phyloP scores from a whole-genome alignment of 2,329 filamentous ascomycete genomes.

The Phialophora macrospora region DNA sequence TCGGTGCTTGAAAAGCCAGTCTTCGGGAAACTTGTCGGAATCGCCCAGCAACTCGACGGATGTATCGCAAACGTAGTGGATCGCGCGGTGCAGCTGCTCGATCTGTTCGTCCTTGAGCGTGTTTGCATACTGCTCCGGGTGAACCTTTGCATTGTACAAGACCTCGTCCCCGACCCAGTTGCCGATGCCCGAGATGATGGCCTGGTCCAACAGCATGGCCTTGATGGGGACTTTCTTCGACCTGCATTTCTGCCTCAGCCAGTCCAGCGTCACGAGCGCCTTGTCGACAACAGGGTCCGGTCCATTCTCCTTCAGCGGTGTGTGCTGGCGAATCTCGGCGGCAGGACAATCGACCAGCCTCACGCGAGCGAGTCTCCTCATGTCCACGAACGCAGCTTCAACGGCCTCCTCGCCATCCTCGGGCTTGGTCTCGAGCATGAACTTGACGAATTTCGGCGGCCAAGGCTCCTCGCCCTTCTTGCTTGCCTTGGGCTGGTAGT shows the following conservation, averaged over 20 bases:
- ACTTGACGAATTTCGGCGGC: constrained; percentile 92
- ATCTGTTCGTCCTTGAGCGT: constrained; percentile 76
- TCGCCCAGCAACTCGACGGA: constrained; percentile 81
- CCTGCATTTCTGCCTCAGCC: constrained; percentile 71
- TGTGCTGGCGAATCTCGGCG: constrained; percentile 73
- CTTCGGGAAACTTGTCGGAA: constrained; percentile 78
- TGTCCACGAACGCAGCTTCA: constrained; percentile 79
- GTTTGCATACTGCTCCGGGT: constrained; percentile 92
- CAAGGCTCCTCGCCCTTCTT: constrained; percentile 64
- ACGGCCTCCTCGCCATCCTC: constrained; percentile 59
- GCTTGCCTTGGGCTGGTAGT: constrained; percentile 70
- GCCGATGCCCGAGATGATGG: constrained; percentile 86
- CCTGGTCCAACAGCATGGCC: constrained; percentile 83
- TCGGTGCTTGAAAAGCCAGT: constrained; percentile 86
- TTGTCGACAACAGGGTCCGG: constrained; percentile 88
- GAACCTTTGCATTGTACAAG: constrained; percentile 83
- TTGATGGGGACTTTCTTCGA: constrained; percentile 86
- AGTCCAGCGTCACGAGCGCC: constrained; percentile 75
- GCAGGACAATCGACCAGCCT: constrained; percentile 81
- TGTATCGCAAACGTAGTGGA: constrained; percentile 78
- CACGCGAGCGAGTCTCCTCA: constrained; percentile 77
- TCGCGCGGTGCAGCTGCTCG: constrained; percentile 69
- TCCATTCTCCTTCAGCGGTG: constrained; percentile 86
- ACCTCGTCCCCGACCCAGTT: constrained; percentile 98
- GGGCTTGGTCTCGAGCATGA: constrained; percentile 71